These are phyloP conservation scores for Botrytis fragariae DNA, from an alignment of 2,329 filamentous ascomycete genomes.

Conservation along the genomic window DNA sequence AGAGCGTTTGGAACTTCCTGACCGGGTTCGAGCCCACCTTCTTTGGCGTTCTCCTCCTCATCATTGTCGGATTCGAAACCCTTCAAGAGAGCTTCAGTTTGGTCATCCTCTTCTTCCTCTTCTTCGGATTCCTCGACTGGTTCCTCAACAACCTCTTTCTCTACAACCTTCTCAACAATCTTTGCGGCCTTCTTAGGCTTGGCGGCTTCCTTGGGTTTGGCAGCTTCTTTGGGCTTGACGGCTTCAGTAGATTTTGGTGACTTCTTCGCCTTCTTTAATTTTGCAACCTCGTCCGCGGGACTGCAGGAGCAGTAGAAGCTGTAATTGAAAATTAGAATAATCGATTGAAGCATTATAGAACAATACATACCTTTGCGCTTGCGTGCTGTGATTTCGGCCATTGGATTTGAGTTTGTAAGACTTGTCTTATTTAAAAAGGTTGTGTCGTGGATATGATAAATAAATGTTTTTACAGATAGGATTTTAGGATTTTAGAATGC, in stretches of 20 bases:
- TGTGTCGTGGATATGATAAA: not conserved
- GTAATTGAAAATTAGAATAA: conserved; percentile 21
- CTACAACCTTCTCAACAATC: conserved; percentile 21
- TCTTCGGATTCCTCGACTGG: conserved; percentile 24
- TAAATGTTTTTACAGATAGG: not conserved
- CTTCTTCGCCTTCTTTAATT: conserved; percentile 43
- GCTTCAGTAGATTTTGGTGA: conserved; percentile 21
- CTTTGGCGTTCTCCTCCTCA: conserved; percentile 43
- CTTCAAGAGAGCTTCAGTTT: conserved; percentile 52
- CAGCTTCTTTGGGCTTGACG: not conserved
- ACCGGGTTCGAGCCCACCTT: conserved; percentile 40
- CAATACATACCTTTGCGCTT: conserved; percentile 51
- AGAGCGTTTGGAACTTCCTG: conserved; percentile 40
- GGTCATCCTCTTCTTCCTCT: conserved; percentile 46
- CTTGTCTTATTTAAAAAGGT: no score
- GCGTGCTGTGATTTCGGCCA: conserved; percentile 48
- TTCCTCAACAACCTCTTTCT: conserved; percentile 22
- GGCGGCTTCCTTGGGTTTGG: conserved; percentile 36
- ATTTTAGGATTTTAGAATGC: not conserved
- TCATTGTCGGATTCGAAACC: conserved; percentile 47
- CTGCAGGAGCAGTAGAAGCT: conserved; percentile 37
- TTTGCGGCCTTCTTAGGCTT: conserved; percentile 24
- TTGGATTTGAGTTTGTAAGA: not conserved
- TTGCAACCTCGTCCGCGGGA: conserved; percentile 38
- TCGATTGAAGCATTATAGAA: not conserved